Base-by-base conservation (phyloP, 2,329 filamentous ascomycete species). In the Stemphylium lycopersici region DNA sequence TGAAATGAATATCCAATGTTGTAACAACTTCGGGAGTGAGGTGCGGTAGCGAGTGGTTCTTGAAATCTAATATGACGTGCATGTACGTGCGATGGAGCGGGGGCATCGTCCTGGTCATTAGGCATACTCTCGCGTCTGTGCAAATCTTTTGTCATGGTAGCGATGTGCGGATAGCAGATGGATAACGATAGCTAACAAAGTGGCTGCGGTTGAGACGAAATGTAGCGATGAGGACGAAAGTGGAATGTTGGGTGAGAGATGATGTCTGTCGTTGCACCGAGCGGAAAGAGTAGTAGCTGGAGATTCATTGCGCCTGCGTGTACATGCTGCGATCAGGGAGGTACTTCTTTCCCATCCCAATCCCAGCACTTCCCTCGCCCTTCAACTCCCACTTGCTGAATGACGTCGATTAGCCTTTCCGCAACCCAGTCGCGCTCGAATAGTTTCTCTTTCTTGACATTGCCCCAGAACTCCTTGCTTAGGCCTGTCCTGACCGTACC, bases 401-500 rank as follows among this genome's bases (percentile, higher is more conserved):
- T 76, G 6, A 93, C 84, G 31, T 82, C 78, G 22, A 87, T 71
- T 75, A 95, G 75, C 70, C 80, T 83, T 76, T 84, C 83, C 0
- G 84, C 90, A 16, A 88, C 86, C 67, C 83, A 87, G 56, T 87
- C 86, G 1, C 85, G 80, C 55, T 81, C 84, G 62, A 93, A 87
- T 62, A 95, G 76, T 73, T 87, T 86, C 62, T 83, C 80, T 40
- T 80, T 75, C 65, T 80, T 79, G 37, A 89, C 86, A 36, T 80
- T 84, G 0, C 69, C 78, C 90, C 90, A 93, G 69, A 90, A 95
- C 38, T 86, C 86, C 66, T 80, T 82, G 59, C 87, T 91, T 57
- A 96, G 76, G 8, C 83, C 87, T 45, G 90, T 95, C 77, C 83
- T 87, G 43, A 95, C 90, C 1, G 90, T 95, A 2, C 91, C 90